Evolutionary conservation across 2,329 filamentous ascomycete species (phyloP).

Genomic region (Fusarium sp.): DNA sequence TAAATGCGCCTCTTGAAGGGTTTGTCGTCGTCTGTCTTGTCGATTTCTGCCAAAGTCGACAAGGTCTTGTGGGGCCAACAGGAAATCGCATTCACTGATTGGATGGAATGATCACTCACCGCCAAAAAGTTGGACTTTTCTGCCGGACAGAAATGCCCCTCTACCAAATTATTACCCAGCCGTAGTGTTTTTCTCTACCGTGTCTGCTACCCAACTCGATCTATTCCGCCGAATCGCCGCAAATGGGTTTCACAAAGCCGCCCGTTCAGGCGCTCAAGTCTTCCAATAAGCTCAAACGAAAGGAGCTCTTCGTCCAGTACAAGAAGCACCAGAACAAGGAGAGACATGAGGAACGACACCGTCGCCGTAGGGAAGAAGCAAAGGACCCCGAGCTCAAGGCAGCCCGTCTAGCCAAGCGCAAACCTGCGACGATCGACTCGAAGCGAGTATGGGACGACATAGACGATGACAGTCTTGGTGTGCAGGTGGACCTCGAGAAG

Average conservation of each 20-base stretch:
- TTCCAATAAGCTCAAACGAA: conserved; percentile 80
- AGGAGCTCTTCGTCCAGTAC: conserved; percentile 79
- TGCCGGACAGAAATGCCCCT: conserved; percentile 30
- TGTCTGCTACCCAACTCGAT: neutral
- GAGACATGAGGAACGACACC: conserved; percentile 79
- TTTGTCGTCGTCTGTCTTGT: conserved; percentile 25
- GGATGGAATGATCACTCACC: conserved; percentile 41
- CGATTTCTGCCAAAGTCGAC: conserved; percentile 29
- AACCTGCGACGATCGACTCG: conserved; percentile 81
- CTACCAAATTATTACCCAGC: conserved; percentile 26
- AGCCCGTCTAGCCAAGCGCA: conserved; percentile 78
- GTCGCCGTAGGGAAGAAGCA: conserved; percentile 83
- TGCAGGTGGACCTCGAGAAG: conserved; percentile 65
- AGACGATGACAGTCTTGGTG: conserved; percentile 66
- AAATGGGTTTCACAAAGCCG: conserved; percentile 49
- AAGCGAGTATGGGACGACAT: conserved; percentile 91
- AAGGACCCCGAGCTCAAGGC: conserved; percentile 80
- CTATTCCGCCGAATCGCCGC: neutral
- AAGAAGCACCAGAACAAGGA: conserved; percentile 79
- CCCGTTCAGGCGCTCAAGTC: conserved; percentile 54
- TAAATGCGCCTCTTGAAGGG: conserved; percentile 15
- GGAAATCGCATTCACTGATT: neutral
- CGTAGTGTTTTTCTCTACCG: conserved; percentile 2
- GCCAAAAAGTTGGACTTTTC: conserved; percentile 46
- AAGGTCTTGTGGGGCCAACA: neutral